Conservation (phyloP, 1,284 basidiomycete species). For the Xerocomus cyaneibrunnescens region DNA sequence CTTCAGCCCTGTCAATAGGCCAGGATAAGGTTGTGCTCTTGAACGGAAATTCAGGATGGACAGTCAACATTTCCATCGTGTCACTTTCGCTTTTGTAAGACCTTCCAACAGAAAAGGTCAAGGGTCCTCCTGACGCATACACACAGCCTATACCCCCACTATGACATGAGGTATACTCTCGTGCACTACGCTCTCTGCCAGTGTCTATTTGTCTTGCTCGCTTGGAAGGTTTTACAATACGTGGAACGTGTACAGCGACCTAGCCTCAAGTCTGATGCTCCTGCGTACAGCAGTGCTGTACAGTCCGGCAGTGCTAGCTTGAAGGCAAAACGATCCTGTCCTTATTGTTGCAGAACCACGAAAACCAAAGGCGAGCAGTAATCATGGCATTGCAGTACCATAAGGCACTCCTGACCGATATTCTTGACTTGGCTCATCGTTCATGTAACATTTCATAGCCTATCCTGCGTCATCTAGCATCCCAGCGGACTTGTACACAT, state of each 20-base stretch:
- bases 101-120: constrained; percentile 25
- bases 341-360: constrained; percentile 36
- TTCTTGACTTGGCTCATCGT: constrained; percentile 1
- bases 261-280: constrained; percentile 43
- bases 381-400: constrained; percentile 25
- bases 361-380: constrained; percentile 21
- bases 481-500: constrained; percentile 42
- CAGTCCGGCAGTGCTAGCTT: constrained; percentile 55
- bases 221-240: constrained; percentile 49
- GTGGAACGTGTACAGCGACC: constrained; percentile 47
- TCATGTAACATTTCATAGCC: constrained; percentile 16
- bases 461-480: constrained; percentile 15
- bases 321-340: constrained; percentile 45
- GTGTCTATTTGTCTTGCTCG: constrained; percentile 50
- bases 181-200: constrained; percentile 65
- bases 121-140: constrained; percentile 14
- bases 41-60: constrained; percentile 25
- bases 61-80: constrained; percentile 54
- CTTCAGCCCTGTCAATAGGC: constrained; percentile 50
- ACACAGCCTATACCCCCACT: constrained; percentile 39
- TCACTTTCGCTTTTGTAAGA: constrained; percentile 45
- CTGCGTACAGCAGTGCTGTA: constrained; percentile 59
- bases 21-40: constrained; percentile 47
- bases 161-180: constrained; percentile 51
- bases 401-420: constrained; percentile 1